Percentiles rank a stretch among this genome's conserved stretches.
Evolutionary conservation across 2,329 filamentous ascomycete genomes (phyloP).

Genomic region (Xylariaceae sp.): DNA sequence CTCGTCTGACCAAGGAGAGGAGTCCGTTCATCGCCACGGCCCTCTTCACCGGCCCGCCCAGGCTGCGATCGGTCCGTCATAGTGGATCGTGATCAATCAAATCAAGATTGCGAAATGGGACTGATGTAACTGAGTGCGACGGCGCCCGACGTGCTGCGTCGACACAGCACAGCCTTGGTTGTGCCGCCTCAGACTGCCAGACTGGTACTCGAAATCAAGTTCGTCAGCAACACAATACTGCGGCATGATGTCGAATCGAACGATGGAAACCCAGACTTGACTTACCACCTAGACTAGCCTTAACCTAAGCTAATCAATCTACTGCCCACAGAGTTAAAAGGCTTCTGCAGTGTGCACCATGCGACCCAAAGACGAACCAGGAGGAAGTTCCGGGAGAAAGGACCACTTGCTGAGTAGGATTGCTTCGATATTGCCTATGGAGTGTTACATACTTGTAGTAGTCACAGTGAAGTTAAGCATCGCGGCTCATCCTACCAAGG

Average conservation of each 20-base stretch:
- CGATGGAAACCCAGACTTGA: too few species aligned
- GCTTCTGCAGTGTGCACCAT: too few species aligned
- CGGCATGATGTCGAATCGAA: not conserved
- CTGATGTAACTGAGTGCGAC: constrained; percentile 3
- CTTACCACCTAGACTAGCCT: too few species aligned
- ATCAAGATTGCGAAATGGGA: not conserved
- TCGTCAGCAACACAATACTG: not conserved
- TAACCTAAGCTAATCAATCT: too few species aligned
- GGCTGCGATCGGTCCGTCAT: constrained; percentile 11
- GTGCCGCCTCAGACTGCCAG: constrained; percentile 3
- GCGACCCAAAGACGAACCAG: too few species aligned
- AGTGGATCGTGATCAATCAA: too few species aligned
- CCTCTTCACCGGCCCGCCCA: constrained; percentile 2
- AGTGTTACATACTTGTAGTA: not conserved
- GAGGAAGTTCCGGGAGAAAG: constrained; percentile 3
- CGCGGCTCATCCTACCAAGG: constrained; percentile 13
- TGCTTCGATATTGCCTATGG: constrained; percentile 10
- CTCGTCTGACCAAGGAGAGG: constrained; percentile 19
- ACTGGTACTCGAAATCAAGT: not conserved
- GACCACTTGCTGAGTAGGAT: constrained; percentile 6
- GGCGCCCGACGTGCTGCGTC: not conserved
- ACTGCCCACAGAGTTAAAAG: too few species aligned
- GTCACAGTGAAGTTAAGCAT: constrained; percentile 6
- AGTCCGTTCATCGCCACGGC: constrained; percentile 17
- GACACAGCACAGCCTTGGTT: constrained; percentile 2